phyloP scores from a whole-genome alignment of 2,329 filamentous ascomycete species.

The Plectosphaerella cucumerina region DNA sequence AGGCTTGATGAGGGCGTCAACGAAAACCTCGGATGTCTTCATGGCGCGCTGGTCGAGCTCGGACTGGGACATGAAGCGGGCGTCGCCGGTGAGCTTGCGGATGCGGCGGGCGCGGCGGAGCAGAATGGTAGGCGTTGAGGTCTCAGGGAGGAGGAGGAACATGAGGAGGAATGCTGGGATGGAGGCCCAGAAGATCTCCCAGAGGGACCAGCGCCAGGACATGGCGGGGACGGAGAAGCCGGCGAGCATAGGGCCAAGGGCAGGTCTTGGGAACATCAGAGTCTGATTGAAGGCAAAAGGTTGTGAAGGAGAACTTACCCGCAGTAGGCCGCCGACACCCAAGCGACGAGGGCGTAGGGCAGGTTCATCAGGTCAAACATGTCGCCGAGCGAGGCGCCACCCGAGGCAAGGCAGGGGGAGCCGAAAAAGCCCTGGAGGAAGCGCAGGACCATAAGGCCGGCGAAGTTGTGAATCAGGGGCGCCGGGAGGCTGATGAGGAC shows the following conservation, averaged over 20 bases:
- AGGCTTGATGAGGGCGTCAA: conserved; percentile 58
- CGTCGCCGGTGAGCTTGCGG: conserved; percentile 54
- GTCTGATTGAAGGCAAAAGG: conserved; percentile 33
- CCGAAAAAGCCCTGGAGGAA: conserved; percentile 66
- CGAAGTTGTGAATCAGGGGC: conserved; percentile 57
- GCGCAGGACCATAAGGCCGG: conserved; percentile 58
- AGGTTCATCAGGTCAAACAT: conserved; percentile 51
- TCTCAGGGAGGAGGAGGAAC: conserved; percentile 63
- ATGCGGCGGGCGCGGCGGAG: conserved; percentile 58
- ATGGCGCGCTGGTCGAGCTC: conserved; percentile 60
- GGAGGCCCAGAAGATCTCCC: conserved; percentile 59
- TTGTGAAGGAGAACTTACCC: conserved; percentile 20
- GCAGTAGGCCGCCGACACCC: conserved; percentile 45
- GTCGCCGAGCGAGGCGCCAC: conserved; percentile 46
- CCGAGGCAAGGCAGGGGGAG: conserved; percentile 59
- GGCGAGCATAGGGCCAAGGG: conserved; percentile 56
- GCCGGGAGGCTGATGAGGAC: conserved; percentile 63
- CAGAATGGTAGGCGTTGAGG: conserved; percentile 54
- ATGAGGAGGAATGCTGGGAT: conserved; percentile 56
- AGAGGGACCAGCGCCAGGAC: conserved; percentile 61
- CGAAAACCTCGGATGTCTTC: conserved; percentile 38
- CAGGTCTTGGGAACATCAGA: conserved; percentile 34
- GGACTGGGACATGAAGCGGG: conserved; percentile 53
- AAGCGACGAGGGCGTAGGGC: conserved; percentile 55
- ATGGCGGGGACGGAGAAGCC: conserved; percentile 55